These are phyloP conservation scores for Vicia sativa DNA, from an alignment of 306 rosid species.

Conservation along the genomic window DNA sequence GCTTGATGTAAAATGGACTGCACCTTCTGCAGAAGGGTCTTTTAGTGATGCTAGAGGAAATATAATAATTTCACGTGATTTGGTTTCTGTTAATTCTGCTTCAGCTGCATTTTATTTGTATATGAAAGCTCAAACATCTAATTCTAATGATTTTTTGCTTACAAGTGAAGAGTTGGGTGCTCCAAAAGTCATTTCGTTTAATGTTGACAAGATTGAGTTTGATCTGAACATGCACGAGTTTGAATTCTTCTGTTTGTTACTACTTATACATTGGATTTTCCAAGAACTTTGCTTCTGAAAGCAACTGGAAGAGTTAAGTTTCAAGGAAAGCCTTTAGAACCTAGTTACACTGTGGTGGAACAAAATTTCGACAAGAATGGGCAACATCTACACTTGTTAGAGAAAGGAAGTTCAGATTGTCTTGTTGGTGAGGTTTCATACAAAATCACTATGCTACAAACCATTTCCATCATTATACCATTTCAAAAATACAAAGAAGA, in stretches of 20 bases:
- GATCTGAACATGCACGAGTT: constrained; percentile 89
- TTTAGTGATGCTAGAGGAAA: constrained; percentile 92
- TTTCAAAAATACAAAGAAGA: too few relatives aligned
- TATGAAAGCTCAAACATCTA: constrained; percentile 69
- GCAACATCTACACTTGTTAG: not conserved
- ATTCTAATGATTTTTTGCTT: constrained; percentile 50
- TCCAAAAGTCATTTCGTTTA: constrained; percentile 55
- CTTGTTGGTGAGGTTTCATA: constrained; percentile 78
- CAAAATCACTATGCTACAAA: too few relatives aligned
- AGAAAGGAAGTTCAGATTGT: constrained; percentile 49
- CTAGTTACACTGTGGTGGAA: too few relatives aligned
- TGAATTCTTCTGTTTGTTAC: constrained; percentile 76
- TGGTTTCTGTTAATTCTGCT: constrained; percentile 64
- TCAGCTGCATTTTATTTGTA: constrained; percentile 82
- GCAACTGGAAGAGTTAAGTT: constrained; percentile 62
- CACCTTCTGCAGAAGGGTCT: constrained; percentile 84
- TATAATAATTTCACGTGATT: constrained; percentile 74
- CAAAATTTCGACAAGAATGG: too few relatives aligned
- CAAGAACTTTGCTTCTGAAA: constrained; percentile 75
- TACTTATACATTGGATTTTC: constrained; percentile 73
- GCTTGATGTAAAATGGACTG: constrained; percentile 89
- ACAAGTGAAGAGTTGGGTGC: constrained; percentile 47
- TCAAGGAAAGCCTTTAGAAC: constrained; percentile 66
- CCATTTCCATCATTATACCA: too few relatives aligned
- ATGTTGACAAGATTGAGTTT: constrained; percentile 70